Evolutionary conservation across 352 stramenopile genomes (phyloP), one percentile per base, ranked within the genome.

Genomic region (Phytophthora kernoviae): DNA sequence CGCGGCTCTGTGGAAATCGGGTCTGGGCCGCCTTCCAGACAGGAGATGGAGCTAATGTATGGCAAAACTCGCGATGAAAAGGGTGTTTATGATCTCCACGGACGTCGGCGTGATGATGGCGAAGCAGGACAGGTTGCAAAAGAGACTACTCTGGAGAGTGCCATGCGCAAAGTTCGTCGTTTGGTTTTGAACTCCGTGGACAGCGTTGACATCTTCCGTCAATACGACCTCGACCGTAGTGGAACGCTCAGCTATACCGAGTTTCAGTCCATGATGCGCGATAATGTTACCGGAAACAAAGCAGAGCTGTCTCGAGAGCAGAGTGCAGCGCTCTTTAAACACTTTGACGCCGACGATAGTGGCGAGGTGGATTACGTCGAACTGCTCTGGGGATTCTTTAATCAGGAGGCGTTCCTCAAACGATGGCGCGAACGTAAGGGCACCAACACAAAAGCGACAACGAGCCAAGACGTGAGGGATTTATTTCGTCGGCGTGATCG

Each of bases 321-420:
- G 55, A 68, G 64, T 9, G 34, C 46, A 12, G 66, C 55, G 22
- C 56, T 88, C 5, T 83, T 90, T 21, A 52, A 47, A 10, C 71
- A 75, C 11, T 87, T 90, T 51, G 77, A 87, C 30, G 40, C 59
- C 8, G 74, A 83, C 49, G 5, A 51, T n/a, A 88, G 65, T 37
- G 77, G 76, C 0, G 72, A 70, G 9, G 70, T 90, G 42, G 68
- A 85, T 63, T 90, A 88, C 44, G 65, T 49, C 2, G 77, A 89
- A 50, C 54, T 92, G 26, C 59, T 92, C 1, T 89, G 79, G 80
- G 63, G 69, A 10, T 84, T 88, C 53, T 88, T 90, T 62, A 79
- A 89, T 30, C 68, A 65, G 6, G 57, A 71, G n/a, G 65, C 68
- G 15, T 90, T 90, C 43, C 41, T 86, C 3, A 88, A 89, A 43